Percentiles rank a stretch among this genome's conserved stretches.
These are phyloP conservation scores for Neurospora sp. DNA, from an alignment of 495 filamentous ascomycete genomes.

Conservation along the genomic window DNA sequence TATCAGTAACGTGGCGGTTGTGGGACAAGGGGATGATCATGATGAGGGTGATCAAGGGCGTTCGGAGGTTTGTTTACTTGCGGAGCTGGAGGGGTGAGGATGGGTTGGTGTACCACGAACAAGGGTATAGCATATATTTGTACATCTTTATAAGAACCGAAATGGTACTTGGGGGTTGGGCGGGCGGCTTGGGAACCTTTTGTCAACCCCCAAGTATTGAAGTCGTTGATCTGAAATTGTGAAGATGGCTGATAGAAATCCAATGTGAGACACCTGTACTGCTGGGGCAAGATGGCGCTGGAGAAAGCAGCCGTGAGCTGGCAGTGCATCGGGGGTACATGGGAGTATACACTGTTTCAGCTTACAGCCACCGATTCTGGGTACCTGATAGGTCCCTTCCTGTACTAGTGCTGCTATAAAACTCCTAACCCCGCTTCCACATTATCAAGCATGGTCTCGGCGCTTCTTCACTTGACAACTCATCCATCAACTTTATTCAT, in stretches of 20 bases:
- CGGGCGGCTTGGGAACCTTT: too few species aligned
- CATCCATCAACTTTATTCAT: not conserved
- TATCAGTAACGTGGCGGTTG: not conserved
- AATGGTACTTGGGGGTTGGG: too few species aligned
- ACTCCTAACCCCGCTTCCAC: not conserved
- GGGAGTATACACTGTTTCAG: not conserved
- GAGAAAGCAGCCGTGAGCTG: not conserved
- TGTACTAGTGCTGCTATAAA: not conserved
- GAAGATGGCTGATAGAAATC: not conserved
- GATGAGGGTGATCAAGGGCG: not conserved
- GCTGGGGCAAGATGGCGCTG: not conserved
- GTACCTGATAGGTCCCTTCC: not conserved
- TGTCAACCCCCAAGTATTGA: too few species aligned
- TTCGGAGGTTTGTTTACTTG: conserved; percentile 2
- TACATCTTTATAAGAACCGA: too few species aligned
- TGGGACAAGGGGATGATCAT: conserved; percentile 21
- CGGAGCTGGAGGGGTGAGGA: conserved; percentile 1
- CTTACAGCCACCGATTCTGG: too few species aligned
- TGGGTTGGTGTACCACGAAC: not conserved
- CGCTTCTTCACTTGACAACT: not conserved
- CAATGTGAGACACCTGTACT: not conserved
- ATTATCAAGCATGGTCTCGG: not conserved
- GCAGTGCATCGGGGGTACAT: not conserved
- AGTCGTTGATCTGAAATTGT: not conserved
- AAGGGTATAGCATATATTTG: not conserved